Conservation (phyloP, 805 yeast species). For the Schwanniomyces occidentalis region DNA sequence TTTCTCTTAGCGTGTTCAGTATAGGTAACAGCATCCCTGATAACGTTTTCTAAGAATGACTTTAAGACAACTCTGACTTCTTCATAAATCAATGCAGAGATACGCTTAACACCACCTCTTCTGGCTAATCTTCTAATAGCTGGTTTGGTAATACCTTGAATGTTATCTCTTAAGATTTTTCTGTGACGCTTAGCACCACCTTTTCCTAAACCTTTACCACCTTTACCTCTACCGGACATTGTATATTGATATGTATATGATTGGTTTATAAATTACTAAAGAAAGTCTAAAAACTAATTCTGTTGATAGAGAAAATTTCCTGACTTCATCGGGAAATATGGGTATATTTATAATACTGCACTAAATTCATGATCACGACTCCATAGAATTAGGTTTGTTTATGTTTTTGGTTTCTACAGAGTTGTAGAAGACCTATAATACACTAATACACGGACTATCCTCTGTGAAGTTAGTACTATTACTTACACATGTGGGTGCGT, state of each 20-base stretch:
- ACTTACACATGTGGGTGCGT: background rate
- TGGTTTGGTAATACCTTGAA: constrained; percentile 99
- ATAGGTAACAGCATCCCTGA: constrained; percentile 99
- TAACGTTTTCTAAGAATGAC: constrained; percentile 93
- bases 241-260: constrained; percentile 27
- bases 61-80: constrained; percentile 97
- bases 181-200: constrained; percentile 99
- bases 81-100: constrained; percentile 97
- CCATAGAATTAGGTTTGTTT: too few species aligned
- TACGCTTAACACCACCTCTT: constrained; percentile 99
- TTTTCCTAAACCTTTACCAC: constrained; percentile 99
- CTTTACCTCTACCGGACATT: constrained; percentile 99
- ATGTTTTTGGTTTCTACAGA: too few species aligned
- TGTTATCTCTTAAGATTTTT: constrained; percentile 98
- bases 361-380: too few species aligned
- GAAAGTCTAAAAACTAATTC: too few species aligned
- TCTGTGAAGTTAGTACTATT: background rate
- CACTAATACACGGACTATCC: too few species aligned
- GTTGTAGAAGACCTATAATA: too few species aligned
- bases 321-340: too few species aligned
- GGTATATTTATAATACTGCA: too few species aligned
- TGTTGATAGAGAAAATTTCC: too few species aligned
- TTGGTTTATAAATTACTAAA: too few species aligned
- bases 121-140: constrained; percentile 99
- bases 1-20: constrained; percentile 99